phyloP scores from a whole-genome alignment of 495 filamentous ascomycete genomes.

The Rhizodiscina lignyota region DNA sequence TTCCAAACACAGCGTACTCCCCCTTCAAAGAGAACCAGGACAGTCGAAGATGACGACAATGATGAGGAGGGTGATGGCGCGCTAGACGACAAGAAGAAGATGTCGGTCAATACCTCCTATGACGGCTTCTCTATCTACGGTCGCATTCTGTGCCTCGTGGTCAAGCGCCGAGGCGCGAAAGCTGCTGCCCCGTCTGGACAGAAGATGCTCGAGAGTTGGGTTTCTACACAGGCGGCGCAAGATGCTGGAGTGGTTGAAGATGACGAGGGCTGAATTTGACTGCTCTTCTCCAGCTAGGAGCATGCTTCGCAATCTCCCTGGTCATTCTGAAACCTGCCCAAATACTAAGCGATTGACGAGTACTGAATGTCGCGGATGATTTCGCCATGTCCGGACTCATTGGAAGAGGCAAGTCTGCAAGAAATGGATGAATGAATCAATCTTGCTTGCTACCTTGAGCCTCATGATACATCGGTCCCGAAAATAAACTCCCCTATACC shows the following conservation, averaged over 20 bases:
- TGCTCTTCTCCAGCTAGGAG: too few species aligned
- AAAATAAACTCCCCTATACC: too few species aligned
- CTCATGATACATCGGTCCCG: too few species aligned
- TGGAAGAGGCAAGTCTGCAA: too few species aligned
- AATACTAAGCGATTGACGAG: too few species aligned
- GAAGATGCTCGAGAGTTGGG: conserved; percentile 88
- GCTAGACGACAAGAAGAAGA: conserved; percentile 86
- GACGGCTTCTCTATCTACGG: conserved; percentile 93
- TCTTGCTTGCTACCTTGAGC: too few species aligned
- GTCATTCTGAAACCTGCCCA: too few species aligned
- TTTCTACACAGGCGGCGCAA: conserved; percentile 33
- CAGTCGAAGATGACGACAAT: conserved; percentile 1
- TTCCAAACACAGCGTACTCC: conserved; percentile 11
- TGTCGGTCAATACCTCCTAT: conserved; percentile 67
- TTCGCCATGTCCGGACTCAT: too few species aligned
- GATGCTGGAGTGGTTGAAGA: conserved; percentile 26
- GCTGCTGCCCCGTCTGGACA: conserved; percentile 31
- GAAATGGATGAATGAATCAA: too few species aligned
- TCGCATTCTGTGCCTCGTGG: conserved; percentile 74
- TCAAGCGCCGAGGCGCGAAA: conserved; percentile 44
- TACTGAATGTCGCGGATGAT: too few species aligned
- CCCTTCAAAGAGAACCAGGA: conserved; percentile 24
- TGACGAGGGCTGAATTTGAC: too few species aligned
- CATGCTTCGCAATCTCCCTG: too few species aligned
- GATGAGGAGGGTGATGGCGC: conserved; percentile 9